A percentile compares a stretch with the other conserved stretches of the same genome.
Evolutionary conservation across 2,329 filamentous ascomycete genomes (phyloP).

Genomic region (Pseudogymnoascus sp.): DNA sequence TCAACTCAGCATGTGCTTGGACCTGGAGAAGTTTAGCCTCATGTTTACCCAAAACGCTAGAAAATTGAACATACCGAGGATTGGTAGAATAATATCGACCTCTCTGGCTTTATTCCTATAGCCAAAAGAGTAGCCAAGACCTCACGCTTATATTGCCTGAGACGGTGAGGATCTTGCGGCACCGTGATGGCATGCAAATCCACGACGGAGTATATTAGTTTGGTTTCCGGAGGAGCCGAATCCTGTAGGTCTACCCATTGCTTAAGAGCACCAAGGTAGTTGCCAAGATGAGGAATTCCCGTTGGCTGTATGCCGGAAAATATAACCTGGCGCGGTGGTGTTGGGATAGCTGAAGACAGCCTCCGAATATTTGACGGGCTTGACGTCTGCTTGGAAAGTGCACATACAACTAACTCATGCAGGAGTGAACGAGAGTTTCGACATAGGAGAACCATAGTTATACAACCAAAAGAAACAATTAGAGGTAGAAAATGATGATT

Average conservation of each 20-base stretch:
- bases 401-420: not conserved
- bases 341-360: not conserved
- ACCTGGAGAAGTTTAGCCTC: constrained; percentile 39
- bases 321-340: constrained; percentile 41
- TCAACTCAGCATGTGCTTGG: constrained; percentile 74
- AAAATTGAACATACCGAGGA: constrained; percentile 49
- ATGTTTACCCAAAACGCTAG: not conserved
- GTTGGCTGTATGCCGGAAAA: constrained; percentile 98
- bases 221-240: constrained; percentile 44
- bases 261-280: constrained; percentile 83
- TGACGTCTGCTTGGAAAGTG: constrained; percentile 2
- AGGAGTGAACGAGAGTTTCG: not conserved
- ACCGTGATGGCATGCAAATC: constrained; percentile 90
- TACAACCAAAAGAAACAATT: not conserved
- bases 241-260: constrained; percentile 81
- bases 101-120: constrained; percentile 70
- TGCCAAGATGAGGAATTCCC: constrained; percentile 85
- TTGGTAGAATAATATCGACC: constrained; percentile 74
- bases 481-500: not conserved
- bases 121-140: constrained; percentile 74
- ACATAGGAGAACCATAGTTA: not conserved
- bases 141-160: constrained; percentile 61
- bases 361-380: constrained; percentile 1
- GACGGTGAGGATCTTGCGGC: constrained; percentile 52
- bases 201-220: constrained; percentile 76